Percentiles rank a stretch among this genome's conserved stretches.
Conservation (phyloP, 306 rosid genomes). For the Astragalus glycyphyllos region DNA sequence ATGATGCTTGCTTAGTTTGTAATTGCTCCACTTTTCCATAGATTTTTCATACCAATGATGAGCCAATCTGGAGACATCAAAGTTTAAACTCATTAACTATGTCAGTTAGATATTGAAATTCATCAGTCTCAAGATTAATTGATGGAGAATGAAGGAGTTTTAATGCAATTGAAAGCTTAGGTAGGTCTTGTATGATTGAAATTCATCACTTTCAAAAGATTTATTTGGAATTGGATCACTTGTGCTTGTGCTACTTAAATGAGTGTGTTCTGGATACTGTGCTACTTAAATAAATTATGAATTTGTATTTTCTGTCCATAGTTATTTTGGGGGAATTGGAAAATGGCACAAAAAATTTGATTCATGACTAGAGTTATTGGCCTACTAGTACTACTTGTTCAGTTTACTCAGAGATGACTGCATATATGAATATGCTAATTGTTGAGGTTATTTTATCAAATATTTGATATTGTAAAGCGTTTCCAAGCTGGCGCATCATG, state of each 20-base stretch:
- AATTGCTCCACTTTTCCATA: neutral
- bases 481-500: neutral
- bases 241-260: constrained; percentile 14
- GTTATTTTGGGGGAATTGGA: neutral
- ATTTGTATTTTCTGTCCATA: neutral
- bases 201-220: constrained; percentile 3
- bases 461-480: neutral
- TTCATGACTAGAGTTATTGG: neutral
- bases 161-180: constrained; percentile 2
- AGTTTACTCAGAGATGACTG: neutral
- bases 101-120: constrained; percentile 29
- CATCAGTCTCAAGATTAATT: neutral
- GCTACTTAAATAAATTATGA: constrained; percentile 16
- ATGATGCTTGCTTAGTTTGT: constrained; percentile 1
- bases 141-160: constrained; percentile 23
- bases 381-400: neutral
- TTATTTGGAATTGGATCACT: constrained; percentile 5
- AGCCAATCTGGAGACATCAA: neutral
- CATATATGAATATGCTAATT: constrained; percentile 11
- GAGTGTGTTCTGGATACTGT: constrained; percentile 2
- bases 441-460: neutral
- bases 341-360: neutral
- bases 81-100: neutral
- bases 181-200: constrained; percentile 11
- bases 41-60: constrained; percentile 22